Evolutionary conservation across 495 filamentous ascomycete genomes (phyloP), one percentile per base, ranked within the genome.

Genomic region (Tetracladium marchalianum): DNA sequence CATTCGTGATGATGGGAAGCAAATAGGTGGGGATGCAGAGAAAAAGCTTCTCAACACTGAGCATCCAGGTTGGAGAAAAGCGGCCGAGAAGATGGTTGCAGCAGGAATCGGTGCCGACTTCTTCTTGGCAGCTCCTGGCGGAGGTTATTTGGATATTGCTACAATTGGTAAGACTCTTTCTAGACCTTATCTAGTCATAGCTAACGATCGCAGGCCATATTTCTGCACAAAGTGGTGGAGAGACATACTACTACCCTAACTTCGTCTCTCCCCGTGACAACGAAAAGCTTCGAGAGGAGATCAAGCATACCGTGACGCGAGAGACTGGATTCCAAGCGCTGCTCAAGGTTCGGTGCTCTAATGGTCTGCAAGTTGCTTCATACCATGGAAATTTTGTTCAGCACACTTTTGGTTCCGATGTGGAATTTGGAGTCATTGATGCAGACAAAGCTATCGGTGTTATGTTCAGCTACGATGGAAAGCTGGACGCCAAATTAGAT

Each of bases 341-440:
- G 54, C 92, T 99, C 88, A 99, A 99, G 71, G 92, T 97, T 43
- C 83, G 92, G 37, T 99, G 92, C 66, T 95, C 88, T 7, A 97
- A 93, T 58, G 92, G 92, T 12, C 76, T 99, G 24, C 92, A 99
- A 64, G 86, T 99, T 12, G 82, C 87, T 15, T 78, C 80, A 24
- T 99, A 97, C 59, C 86, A 93, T 53, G 92, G 92, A 46, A 97
- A 97, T 67, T 97, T 97, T 55, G 73, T 88, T 39, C 92, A 99
- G 55, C 87, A 95, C 66, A 86, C 85, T 4, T 90, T 95, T 51
- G 87, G 87, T 6, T 90, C 92, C 11, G 92, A 99, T 64, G 78
- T 99, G 16, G 92, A 99, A 61, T 85, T 99, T 54, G 93, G 90
- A 11, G 76, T 84, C 37, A 78, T 97, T 50, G 93, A 96, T 61